A percentile compares a stretch with the other conserved stretches of the same genome.
Evolutionary conservation across 2,329 filamentous ascomycete species (phyloP).

Genomic region (Scolecobasidium constrictum): DNA sequence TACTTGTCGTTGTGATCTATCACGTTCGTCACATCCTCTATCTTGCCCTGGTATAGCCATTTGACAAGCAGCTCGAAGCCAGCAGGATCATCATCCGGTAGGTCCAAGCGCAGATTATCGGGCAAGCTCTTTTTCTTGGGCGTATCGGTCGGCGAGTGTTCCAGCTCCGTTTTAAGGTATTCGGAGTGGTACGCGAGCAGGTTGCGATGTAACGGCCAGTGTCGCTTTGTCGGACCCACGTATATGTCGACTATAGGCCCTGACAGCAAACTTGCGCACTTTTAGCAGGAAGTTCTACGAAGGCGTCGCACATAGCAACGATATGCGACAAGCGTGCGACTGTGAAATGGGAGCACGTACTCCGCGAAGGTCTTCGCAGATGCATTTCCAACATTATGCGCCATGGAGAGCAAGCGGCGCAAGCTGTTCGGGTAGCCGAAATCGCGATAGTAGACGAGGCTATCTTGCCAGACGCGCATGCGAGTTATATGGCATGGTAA

Average conservation of each 20-base stretch:
- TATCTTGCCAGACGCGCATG: constrained; percentile 11
- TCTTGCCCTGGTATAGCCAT: constrained; percentile 44
- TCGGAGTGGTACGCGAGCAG: constrained; percentile 42
- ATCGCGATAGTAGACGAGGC: constrained; percentile 10
- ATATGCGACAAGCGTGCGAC: background rate
- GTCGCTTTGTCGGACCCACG: constrained; percentile 33
- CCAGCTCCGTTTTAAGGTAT: constrained; percentile 28
- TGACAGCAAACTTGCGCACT: constrained; percentile 39
- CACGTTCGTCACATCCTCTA: constrained; percentile 38
- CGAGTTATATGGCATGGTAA: background rate
- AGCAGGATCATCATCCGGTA: constrained; percentile 37
- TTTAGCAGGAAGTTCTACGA: background rate
- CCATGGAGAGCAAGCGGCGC: constrained; percentile 8
- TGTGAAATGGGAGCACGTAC: constrained; percentile 7
- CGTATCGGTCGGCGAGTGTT: constrained; percentile 19
- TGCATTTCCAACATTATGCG: constrained; percentile 7
- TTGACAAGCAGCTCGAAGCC: constrained; percentile 45
- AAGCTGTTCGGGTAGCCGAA: constrained; percentile 9
- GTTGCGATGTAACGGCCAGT: constrained; percentile 42
- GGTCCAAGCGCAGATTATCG: constrained; percentile 28
- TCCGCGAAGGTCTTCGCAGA: constrained; percentile 11
- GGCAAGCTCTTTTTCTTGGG: constrained; percentile 19
- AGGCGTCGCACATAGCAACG: background rate
- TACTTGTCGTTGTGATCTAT: constrained; percentile 37
- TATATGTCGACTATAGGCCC: constrained; percentile 41